Conservation (phyloP, 345 rosid genomes). For the Turnera subulata region DNA sequence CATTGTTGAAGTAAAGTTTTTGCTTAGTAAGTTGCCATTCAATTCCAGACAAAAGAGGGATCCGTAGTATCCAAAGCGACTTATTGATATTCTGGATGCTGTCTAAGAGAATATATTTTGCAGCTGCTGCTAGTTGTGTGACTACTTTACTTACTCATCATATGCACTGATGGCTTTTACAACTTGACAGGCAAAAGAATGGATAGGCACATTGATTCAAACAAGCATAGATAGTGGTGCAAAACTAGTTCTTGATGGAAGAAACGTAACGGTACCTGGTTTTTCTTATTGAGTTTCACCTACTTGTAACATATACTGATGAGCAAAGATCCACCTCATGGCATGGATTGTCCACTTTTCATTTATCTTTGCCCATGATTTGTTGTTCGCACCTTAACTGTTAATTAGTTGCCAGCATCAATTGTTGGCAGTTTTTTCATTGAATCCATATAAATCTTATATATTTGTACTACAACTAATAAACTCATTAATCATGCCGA, state of each 20-base stretch:
- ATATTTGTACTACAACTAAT: no score
- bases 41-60: neutral
- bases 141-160: neutral
- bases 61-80: no score
- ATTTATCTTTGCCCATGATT: neutral
- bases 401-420: no score
- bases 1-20: neutral
- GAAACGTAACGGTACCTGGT: conserved; percentile 42
- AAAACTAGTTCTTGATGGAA: conserved; percentile 58
- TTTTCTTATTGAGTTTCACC: neutral
- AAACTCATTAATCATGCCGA: no score
- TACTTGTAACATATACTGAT: no score
- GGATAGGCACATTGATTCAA: conserved; percentile 41
- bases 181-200: conserved; percentile 44
- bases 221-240: conserved; percentile 48
- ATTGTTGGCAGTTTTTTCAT: no score
- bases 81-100: neutral
- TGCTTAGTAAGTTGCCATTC: neutral
- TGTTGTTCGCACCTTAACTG: neutral
- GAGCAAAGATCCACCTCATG: neutral
- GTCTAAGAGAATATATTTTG: conserved; percentile 3
- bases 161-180: neutral
- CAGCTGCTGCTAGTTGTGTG: neutral
- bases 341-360: neutral
- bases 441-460: no score